Base-by-base conservation (phyloP, 140 eudicot species). In the Flaveria floridana region DNA sequence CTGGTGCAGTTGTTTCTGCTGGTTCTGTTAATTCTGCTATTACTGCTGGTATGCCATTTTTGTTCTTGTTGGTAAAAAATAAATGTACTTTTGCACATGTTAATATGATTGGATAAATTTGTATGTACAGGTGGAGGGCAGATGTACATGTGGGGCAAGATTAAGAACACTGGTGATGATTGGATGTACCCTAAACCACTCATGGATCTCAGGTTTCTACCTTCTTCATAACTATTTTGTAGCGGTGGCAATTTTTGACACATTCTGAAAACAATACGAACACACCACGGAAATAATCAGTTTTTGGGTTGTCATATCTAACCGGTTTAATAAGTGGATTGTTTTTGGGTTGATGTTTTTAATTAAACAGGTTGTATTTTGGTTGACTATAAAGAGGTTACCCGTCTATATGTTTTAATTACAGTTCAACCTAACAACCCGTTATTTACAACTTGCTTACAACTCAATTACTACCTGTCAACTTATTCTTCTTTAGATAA, bases 131-230 rank as follows among this genome's bases (percentile, higher is more conserved):
- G 89, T 77, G 99, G 96, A 72, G 99, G 99, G 65, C 99, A 94
- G 83, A 81, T 94, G 74, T 94, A 88, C 79, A 94, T 94, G 99
- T 94, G 99, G 99, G 99, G 99, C 0, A 94, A 94, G 78, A 64
- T 90, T 65, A 94, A 94, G 89, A 85, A 77, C 81, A 79, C 84
- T 0, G 99, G 99, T 55, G 97, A 90, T 81, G 99, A 94, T 53
- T 94, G 91, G 90, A 94, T 94, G 99, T 94, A 94, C 83, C 99
- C 99, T n/a, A 94, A 94, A 76, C 97, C 99, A 51, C 86, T 90
- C 20, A 85, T 94, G 97, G 99, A 94, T 85, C 87, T 94, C 73
- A 94, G 99, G 99, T 94, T 65, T 78, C 44, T 8, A 11, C 19
- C 28, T 44, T 66, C 30, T 51, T 18, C 7, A 70, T 39, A 65